Evolutionary conservation across 768 basidiomycete genomes (phyloP).

Genomic region (Trametes cingulata): DNA sequence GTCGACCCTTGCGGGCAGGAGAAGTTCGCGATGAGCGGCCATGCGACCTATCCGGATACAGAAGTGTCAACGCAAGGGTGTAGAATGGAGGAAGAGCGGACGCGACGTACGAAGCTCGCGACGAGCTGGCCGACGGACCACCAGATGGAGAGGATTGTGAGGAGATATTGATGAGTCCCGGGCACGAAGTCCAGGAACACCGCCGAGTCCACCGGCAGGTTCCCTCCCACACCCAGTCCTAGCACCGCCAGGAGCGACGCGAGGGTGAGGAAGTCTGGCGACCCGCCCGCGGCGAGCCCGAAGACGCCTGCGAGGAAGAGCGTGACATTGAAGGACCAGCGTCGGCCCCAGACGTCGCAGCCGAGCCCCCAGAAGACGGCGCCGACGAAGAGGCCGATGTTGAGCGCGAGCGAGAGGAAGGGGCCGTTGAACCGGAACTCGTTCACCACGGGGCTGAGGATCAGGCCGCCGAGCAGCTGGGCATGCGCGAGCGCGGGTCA

Average conservation of each 20-base stretch:
- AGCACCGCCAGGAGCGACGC: conserved; percentile 48
- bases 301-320: conserved; percentile 55
- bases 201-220: conserved; percentile 56
- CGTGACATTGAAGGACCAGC: conserved; percentile 57
- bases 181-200: conserved; percentile 57
- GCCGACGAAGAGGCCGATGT: conserved; percentile 54
- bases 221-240: conserved; percentile 56
- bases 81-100: background rate
- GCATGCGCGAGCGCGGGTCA: background rate
- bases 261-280: conserved; percentile 48
- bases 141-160: conserved; percentile 59
- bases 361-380: conserved; percentile 50
- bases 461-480: conserved; percentile 45
- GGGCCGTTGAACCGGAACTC: conserved; percentile 52
- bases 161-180: conserved; percentile 55
- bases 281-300: conserved; percentile 50
- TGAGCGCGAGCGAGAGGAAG: conserved; percentile 50
- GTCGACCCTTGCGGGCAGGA: conserved; percentile 42
- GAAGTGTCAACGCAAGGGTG: background rate
- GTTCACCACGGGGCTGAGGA: conserved; percentile 46
- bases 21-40: conserved; percentile 58
- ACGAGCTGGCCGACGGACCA: conserved; percentile 60
- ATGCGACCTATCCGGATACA: conserved; percentile 44
- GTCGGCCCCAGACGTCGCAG: conserved; percentile 54
- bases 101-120: conserved; percentile 42